Conservation (phyloP, 2,329 filamentous ascomycete genomes). For the Xylaria sp. region DNA sequence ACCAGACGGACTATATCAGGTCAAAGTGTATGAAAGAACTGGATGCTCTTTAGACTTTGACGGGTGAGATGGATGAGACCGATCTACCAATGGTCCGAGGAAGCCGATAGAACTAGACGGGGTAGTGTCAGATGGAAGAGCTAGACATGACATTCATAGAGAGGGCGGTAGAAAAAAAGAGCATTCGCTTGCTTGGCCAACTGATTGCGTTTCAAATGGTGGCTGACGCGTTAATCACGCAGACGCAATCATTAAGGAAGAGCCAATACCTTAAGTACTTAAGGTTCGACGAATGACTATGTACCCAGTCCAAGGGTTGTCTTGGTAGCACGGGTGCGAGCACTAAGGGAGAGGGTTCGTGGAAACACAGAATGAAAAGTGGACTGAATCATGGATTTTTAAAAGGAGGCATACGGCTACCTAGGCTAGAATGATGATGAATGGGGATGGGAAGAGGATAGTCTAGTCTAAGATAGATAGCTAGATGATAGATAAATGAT, state of each 20-base stretch:
- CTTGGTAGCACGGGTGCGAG: slow-evolving; percentile 11
- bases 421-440: slow-evolving; percentile 18
- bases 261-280: slow-evolving; percentile 29
- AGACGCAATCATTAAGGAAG: slow-evolving; percentile 25
- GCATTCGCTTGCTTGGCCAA: slow-evolving; percentile 15
- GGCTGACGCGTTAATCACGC: slow-evolving; percentile 42
- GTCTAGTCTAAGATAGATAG: slow-evolving; percentile 14
- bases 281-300: slow-evolving; percentile 19
- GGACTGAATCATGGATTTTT: slow-evolving; percentile 30
- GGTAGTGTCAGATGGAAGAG: slow-evolving; percentile 17
- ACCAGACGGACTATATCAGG: slow-evolving; percentile 6
- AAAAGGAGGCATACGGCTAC: slow-evolving; percentile 32
- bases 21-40: slow-evolving; percentile 6
- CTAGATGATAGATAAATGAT: too few relatives aligned
- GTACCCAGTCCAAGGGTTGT: slow-evolving; percentile 7
- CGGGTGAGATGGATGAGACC: slow-evolving; percentile 11
- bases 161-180: slow-evolving; percentile 18
- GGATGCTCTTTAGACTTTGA: slow-evolving; percentile 1
- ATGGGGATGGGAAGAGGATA: slow-evolving; percentile 26
- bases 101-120: background rate
- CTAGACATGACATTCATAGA: slow-evolving; percentile 30
- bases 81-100: slow-evolving; percentile 17
- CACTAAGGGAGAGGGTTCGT: slow-evolving; percentile 12
- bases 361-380: slow-evolving; percentile 28
- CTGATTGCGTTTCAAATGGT: slow-evolving; percentile 38